These are phyloP conservation scores for Meripilus lineatus DNA, from an alignment of 1,284 basidiomycete genomes.

Conservation along the genomic window DNA sequence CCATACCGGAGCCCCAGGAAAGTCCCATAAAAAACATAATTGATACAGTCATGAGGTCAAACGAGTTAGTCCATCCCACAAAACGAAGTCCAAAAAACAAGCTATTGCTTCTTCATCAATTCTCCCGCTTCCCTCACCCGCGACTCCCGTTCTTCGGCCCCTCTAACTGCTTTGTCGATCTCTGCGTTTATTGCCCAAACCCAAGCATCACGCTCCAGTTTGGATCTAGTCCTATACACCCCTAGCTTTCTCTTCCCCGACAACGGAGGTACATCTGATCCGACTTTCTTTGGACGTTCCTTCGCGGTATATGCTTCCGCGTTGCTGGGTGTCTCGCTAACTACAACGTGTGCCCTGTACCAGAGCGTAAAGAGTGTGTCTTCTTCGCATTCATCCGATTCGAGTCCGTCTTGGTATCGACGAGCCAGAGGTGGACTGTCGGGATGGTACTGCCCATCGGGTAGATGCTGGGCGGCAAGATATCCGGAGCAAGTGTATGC, in stretches of 20 bases:
- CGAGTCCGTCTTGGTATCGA: slow-evolving; percentile 76
- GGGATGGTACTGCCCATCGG: slow-evolving; percentile 54
- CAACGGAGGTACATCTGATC: slow-evolving; percentile 42
- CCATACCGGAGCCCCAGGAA: background rate
- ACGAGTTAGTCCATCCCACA: background rate
- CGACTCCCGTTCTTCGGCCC: slow-evolving; percentile 52
- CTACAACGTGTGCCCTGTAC: slow-evolving; percentile 40
- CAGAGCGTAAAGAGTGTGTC: slow-evolving; percentile 72
- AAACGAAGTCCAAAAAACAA: background rate
- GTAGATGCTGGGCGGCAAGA: slow-evolving; percentile 62
- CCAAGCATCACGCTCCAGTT: slow-evolving; percentile 82
- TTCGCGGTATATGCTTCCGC: slow-evolving; percentile 11
- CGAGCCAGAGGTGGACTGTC: slow-evolving; percentile 48
- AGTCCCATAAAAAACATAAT: background rate
- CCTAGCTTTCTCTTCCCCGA: slow-evolving; percentile 58
- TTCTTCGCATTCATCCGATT: slow-evolving; percentile 72
- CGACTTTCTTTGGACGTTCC: slow-evolving; percentile 5
- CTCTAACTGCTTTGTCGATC: slow-evolving; percentile 70
- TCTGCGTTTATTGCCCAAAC: slow-evolving; percentile 82
- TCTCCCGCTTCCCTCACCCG: slow-evolving; percentile 53
- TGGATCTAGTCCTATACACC: slow-evolving; percentile 72
- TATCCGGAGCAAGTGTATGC: slow-evolving; percentile 78
- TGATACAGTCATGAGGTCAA: background rate
- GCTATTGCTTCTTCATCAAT: slow-evolving; percentile 27
- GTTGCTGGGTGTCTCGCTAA: slow-evolving; percentile 10